phyloP scores from a whole-genome alignment of 768 basidiomycete species.

The Saitozyma sp. region DNA sequence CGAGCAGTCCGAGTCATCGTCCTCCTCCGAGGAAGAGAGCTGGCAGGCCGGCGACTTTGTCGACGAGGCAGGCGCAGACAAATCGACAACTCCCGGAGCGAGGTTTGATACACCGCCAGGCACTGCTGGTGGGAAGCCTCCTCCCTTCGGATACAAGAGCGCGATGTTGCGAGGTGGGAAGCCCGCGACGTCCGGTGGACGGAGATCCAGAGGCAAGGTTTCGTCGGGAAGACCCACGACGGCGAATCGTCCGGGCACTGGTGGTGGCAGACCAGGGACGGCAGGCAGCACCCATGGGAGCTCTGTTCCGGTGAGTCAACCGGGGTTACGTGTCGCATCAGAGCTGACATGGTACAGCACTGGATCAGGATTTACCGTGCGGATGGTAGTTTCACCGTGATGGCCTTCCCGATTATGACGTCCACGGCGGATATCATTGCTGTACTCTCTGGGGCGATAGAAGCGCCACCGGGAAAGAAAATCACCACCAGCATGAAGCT shows the following conservation, averaged over 20 bases:
- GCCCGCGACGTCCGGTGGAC: too few relatives aligned
- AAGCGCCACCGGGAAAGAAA: conserved; percentile 31
- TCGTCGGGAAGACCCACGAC: too few relatives aligned
- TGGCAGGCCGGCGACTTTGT: conserved; percentile 4
- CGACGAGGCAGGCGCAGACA: too few relatives aligned
- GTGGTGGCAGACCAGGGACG: conserved; percentile 29
- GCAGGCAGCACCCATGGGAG: conserved; percentile 21
- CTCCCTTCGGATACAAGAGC: too few relatives aligned
- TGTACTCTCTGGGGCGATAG: conserved; percentile 57
- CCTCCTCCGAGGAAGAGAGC: conserved; percentile 18
- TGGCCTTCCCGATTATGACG: conserved; percentile 63
- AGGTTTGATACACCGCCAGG: too few relatives aligned
- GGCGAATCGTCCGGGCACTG: conserved; percentile 3
- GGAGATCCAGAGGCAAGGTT: too few relatives aligned
- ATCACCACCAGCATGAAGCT: conserved; percentile 49
- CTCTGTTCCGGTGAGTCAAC: conserved; percentile 25
- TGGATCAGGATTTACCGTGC: conserved; percentile 75
- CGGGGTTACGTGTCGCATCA: not conserved
- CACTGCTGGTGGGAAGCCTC: too few relatives aligned
- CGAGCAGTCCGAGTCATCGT: conserved; percentile 25
- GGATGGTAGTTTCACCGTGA: conserved; percentile 70
- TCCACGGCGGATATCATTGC: conserved; percentile 70
- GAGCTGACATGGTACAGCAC: conserved; percentile 49
- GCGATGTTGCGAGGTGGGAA: too few relatives aligned
- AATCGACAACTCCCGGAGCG: too few relatives aligned